Evolutionary conservation across 164 flowering plant genomes (phyloP).

Genomic region (Liquidambar formosana): DNA sequence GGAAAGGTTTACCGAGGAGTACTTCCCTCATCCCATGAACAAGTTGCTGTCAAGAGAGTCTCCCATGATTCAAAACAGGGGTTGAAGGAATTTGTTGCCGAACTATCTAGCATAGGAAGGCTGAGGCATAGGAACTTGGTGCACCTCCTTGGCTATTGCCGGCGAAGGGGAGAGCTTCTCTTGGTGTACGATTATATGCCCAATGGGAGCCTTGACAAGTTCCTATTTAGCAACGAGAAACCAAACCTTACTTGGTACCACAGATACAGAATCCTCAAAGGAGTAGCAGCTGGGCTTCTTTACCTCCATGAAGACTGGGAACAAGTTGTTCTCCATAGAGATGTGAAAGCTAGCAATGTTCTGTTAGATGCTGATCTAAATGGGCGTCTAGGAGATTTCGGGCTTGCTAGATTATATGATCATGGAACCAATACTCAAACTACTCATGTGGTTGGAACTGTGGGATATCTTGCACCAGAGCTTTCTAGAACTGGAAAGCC

Average conservation of each 20-base stretch:
- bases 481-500: constrained; percentile 34
- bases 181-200: constrained; percentile 52
- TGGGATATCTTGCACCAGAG: constrained; percentile 56
- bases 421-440: constrained; percentile 36
- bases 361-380: constrained; percentile 38
- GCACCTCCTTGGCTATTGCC: constrained; percentile 44
- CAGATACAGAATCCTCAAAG: constrained; percentile 26
- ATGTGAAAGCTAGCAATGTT: constrained; percentile 45
- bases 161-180: constrained; percentile 40
- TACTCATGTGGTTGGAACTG: constrained; percentile 41
- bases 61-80: no score
- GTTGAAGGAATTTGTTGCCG: no score
- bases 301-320: constrained; percentile 55
- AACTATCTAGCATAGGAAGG: no score
- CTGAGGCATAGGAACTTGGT: constrained; percentile 54
- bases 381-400: constrained; percentile 45
- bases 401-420: constrained; percentile 41
- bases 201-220: constrained; percentile 51
- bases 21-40: constrained; percentile 15
- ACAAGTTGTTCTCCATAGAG: constrained; percentile 48
- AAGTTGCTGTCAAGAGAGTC: no score
- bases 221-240: constrained; percentile 14
- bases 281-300: constrained; percentile 34
- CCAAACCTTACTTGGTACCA: no score
- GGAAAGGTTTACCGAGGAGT: constrained; percentile 44